Percentiles rank a stretch among this genome's conserved stretches.
Conservation (phyloP, 2,329 filamentous ascomycete species). For the Fusarium falciforme region DNA sequence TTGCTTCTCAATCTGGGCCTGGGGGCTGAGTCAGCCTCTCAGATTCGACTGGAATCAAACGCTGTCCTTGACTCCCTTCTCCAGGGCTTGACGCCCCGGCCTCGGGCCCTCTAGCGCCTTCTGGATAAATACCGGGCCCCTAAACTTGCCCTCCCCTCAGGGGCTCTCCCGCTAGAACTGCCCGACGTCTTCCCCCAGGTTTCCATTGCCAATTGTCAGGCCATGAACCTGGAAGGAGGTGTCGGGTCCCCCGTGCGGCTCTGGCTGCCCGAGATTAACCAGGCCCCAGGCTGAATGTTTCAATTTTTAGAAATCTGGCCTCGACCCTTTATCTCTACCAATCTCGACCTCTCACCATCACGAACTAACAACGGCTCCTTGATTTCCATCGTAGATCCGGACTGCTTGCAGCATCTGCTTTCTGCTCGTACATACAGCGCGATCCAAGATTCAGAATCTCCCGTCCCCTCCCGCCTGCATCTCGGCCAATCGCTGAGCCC, state of each 20-base stretch:
- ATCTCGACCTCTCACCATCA: constrained; percentile 14
- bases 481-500: constrained; percentile 32
- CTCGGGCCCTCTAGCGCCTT: neutral
- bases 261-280: constrained; percentile 32
- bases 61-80: neutral
- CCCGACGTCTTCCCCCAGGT: constrained; percentile 38
- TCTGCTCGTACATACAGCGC: constrained; percentile 12
- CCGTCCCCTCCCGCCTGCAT: constrained; percentile 31
- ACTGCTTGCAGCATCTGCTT: constrained; percentile 30
- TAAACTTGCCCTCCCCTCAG: neutral
- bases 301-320: constrained; percentile 40
- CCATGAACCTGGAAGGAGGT: constrained; percentile 36
- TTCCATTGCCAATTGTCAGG: constrained; percentile 39
- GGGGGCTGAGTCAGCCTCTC: neutral
- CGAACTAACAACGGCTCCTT: constrained; percentile 8
- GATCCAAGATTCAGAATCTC: constrained; percentile 7
- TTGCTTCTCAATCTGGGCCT: constrained; percentile 10
- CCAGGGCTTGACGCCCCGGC: neutral
- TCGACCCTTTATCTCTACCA: constrained; percentile 9
- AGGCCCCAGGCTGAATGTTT: constrained; percentile 15
- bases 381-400: constrained; percentile 3
- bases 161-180: constrained; percentile 31
- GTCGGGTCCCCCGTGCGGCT: constrained; percentile 31
- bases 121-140: neutral
- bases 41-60: neutral